Conservation (phyloP, 78 protist genomes). For the Monocercomonoides exilis region DNA sequence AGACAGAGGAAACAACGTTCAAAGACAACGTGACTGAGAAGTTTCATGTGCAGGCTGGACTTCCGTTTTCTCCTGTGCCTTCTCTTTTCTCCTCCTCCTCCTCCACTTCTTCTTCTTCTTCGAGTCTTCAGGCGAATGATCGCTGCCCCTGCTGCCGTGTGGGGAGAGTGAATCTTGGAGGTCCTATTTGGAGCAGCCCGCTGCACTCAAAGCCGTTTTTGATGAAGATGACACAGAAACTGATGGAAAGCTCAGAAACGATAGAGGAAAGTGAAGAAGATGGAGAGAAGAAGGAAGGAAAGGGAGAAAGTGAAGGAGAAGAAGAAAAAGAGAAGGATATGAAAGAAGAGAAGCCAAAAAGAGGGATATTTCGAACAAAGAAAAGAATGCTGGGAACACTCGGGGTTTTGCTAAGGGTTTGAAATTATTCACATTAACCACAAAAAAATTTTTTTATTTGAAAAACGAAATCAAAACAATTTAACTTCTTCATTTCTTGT, state of each 20-base stretch:
- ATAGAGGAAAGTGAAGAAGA: too few relatives aligned
- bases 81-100: not conserved
- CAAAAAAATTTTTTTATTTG: too few relatives aligned
- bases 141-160: not conserved
- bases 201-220: slow-evolving; percentile 50
- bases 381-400: not conserved
- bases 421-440: not conserved
- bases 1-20: not conserved
- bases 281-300: too few relatives aligned
- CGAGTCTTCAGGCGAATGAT: too few relatives aligned
- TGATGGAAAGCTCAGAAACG: not conserved
- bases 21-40: not conserved
- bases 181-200: slow-evolving; percentile 80
- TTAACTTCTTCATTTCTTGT: slow-evolving; percentile 45
- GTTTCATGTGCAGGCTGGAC: not conserved
- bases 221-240: slow-evolving; percentile 2
- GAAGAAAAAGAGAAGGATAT: not conserved
- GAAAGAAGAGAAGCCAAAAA: not conserved
- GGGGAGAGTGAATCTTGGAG: slow-evolving; percentile 40
- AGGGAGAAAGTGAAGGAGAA: not conserved
- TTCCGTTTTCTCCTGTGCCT: not conserved
- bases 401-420: not conserved
- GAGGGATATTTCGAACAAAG: not conserved
- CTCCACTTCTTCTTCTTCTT: not conserved
- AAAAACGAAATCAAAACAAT: not conserved